A percentile compares a stretch with the other conserved stretches of the same genome.
phyloP scores from a whole-genome alignment of 805 yeast species.

The Brettanomyces naardenensis region DNA sequence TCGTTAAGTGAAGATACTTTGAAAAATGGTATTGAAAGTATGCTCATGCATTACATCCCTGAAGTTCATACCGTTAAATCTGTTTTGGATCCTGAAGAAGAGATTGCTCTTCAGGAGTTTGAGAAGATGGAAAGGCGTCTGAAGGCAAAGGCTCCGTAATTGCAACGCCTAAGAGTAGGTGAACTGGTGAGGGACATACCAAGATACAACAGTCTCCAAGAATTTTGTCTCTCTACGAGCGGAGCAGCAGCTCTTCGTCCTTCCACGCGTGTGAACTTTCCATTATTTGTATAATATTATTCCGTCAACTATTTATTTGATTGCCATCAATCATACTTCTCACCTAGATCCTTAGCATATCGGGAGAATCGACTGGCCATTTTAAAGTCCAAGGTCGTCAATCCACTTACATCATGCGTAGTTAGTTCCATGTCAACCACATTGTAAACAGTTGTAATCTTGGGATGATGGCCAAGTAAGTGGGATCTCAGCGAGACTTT shows the following conservation, averaged over 20 bases:
- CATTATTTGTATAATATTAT: not conserved
- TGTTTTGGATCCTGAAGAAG: constrained; percentile 31
- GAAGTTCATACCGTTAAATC: constrained; percentile 52
- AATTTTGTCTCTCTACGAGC: not conserved
- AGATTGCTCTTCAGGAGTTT: constrained; percentile 67
- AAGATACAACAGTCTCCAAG: not conserved
- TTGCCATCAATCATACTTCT: constrained; percentile 1
- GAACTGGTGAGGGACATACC: too few relatives aligned
- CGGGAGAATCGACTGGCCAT: constrained; percentile 43
- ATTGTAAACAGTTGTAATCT: constrained; percentile 55
- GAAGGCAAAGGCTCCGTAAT: too few relatives aligned
- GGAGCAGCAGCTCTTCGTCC: not conserved
- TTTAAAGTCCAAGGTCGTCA: constrained; percentile 50
- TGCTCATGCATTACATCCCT: constrained; percentile 63
- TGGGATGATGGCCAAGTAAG: constrained; percentile 62
- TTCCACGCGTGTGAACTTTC: constrained; percentile 1
- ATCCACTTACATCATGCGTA: constrained; percentile 55
- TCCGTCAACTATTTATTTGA: not conserved
- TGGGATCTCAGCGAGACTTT: constrained; percentile 52
- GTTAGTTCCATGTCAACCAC: constrained; percentile 44
- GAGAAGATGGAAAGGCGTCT: constrained; percentile 69
- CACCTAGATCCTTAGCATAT: constrained; percentile 23
- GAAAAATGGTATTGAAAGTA: constrained; percentile 61
- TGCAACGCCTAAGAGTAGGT: constrained; percentile 17
- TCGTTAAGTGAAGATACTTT: constrained; percentile 59